phyloP scores from a whole-genome alignment of 1,139 yeast species.

The Diutina mesorugosa region DNA sequence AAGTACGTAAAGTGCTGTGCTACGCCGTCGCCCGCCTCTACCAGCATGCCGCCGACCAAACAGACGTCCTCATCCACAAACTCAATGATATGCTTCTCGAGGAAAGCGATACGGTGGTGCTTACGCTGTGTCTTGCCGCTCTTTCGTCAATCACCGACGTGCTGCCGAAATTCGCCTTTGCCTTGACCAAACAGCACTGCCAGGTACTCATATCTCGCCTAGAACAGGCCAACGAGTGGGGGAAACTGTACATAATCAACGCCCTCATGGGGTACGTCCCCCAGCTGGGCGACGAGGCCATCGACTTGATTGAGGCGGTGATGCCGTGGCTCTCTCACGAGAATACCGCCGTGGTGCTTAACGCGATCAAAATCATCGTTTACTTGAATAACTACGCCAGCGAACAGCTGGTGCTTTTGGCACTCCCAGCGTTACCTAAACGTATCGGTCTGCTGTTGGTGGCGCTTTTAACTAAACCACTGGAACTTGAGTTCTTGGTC shows the following conservation, averaged over 20 bases:
- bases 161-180: constrained; percentile 33
- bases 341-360: constrained; percentile 71
- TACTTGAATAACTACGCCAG: constrained; percentile 58
- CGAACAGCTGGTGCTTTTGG: constrained; percentile 14
- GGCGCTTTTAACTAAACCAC: constrained; percentile 60
- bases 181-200: constrained; percentile 47
- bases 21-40: constrained; percentile 59
- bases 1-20: constrained; percentile 42
- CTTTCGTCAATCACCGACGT: constrained; percentile 54
- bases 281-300: constrained; percentile 50
- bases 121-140: constrained; percentile 59
- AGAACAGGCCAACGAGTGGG: constrained; percentile 65
- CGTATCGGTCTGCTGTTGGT: constrained; percentile 63
- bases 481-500: constrained; percentile 76
- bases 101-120: constrained; percentile 49
- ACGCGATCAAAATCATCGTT: constrained; percentile 58
- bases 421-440: constrained; percentile 37
- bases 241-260: constrained; percentile 57
- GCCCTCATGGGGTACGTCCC: constrained; percentile 67
- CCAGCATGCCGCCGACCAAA: constrained; percentile 36
- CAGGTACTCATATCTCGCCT: constrained; percentile 35
- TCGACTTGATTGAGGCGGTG: constrained; percentile 51
- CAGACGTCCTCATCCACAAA: constrained; percentile 33
- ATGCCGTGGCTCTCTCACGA: constrained; percentile 71
- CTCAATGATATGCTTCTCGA: constrained; percentile 49